Evolutionary conservation across 441 rosid species (phyloP), one percentile per base, ranked within the genome.

Genomic region (Breynia disticha): DNA sequence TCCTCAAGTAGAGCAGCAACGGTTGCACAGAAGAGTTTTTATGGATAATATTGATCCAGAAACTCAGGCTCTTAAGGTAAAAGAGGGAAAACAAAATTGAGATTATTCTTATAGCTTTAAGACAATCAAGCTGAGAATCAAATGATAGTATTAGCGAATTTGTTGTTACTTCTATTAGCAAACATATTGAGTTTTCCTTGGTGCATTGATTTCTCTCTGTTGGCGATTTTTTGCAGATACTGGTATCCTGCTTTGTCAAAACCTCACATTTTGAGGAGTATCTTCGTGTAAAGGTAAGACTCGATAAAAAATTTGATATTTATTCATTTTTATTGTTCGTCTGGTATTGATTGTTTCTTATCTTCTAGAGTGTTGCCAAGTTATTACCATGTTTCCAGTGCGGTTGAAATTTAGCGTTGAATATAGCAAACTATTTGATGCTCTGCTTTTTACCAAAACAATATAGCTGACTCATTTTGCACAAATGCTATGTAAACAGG

Each of bases 1-100:
- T 70, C 95, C 95, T 76, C 96, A 81, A 67, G 86, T 90, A 58
- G 97, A 90, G 78, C 97, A 90, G 79, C 96, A 84, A 69, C 81
- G 72, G 74, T 65, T 90, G 76, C 96, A 90, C 70, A 76, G 96
- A 76, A 83, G 97, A 74, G 84, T 87, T 54, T 90, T 90, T 80
- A 67, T 90, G 74, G 97, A 90, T 48, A 69, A 74, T 53, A 66
- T 87, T 58, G 70, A 79, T 70, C 81, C 79, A 19, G 97, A 90
- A 68, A 90, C 83, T 65, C 97, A 87, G 70, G 93, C 95, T 57
- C 91, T 90, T 22, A 62, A 72, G 96, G 97, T 84, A 58, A 66
- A n/a, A n/a, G n/a, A n/a, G n/a, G n/a, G n/a, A n/a, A n/a, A n/a
- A n/a, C n/a, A n/a, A n/a, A n/a, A n/a, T n/a, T n/a, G n/a, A n/a